Conservation (phyloP, 192 early-diverging fungal species). For the Linnemannia schmuckeri region DNA sequence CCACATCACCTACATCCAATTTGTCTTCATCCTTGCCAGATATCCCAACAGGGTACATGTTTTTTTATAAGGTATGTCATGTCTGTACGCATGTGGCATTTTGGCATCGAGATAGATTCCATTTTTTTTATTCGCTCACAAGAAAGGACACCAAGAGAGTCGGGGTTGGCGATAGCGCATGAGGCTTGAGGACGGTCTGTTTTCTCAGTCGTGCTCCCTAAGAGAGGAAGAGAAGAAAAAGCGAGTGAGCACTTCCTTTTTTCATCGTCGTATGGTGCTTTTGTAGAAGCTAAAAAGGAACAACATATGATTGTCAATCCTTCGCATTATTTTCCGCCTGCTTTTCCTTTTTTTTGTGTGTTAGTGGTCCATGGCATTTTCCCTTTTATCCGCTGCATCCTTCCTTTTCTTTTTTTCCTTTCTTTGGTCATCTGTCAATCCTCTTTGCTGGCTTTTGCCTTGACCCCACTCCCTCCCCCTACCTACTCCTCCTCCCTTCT, state of each 20-base stretch:
- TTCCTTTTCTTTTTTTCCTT: conserved; percentile 1
- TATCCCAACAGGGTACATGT: neutral
- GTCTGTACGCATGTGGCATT: neutral
- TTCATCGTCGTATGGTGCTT: neutral
- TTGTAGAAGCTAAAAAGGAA: neutral
- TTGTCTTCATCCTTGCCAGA: neutral
- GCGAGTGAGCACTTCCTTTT: neutral
- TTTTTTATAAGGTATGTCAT: no score
- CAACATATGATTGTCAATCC: neutral
- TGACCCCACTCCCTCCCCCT: neutral
- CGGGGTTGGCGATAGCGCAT: neutral
- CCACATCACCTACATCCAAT: neutral
- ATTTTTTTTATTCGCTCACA: neutral
- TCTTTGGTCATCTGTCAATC: neutral
- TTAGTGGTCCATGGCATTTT: neutral
- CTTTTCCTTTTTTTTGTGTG: neutral
- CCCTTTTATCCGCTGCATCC: neutral
- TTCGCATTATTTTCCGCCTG: neutral
- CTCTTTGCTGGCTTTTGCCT: neutral
- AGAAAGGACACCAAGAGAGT: neutral
- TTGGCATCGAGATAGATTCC: neutral
- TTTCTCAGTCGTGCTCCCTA: neutral
- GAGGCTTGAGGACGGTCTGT: neutral
- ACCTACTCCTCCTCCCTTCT: neutral
- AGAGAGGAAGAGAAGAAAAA: neutral